phyloP scores from a whole-genome alignment of 139 green algal genomes.

The Desmodesmus armatus region DNA sequence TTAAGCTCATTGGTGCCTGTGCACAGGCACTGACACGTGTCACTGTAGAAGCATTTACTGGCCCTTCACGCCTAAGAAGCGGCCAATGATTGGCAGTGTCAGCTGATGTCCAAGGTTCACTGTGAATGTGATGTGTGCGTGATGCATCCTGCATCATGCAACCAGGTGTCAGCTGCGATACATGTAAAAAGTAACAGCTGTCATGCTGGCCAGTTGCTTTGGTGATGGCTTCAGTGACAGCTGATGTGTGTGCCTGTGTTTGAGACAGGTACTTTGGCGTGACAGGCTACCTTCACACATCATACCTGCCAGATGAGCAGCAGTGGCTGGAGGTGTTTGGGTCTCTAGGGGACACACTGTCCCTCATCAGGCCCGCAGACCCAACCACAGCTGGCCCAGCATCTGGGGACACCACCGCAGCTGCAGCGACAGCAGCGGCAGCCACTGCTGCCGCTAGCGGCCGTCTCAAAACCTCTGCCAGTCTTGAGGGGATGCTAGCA shows the following conservation, averaged over 20 bases:
- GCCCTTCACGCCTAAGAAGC: too few species aligned
- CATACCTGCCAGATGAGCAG: background rate
- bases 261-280: slow-evolving; percentile 49
- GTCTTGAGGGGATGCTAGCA: background rate
- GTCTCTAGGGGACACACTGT: slow-evolving; percentile 50
- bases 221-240: too few species aligned
- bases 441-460: background rate
- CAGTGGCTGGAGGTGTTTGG: slow-evolving; percentile 50
- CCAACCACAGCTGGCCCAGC: background rate
- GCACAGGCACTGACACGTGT: background rate
- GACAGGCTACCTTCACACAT: slow-evolving; percentile 29
- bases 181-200: too few species aligned
- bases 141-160: too few species aligned
- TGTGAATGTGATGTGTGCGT: too few species aligned
- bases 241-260: background rate
- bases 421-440: background rate
- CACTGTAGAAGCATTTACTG: slow-evolving; percentile 19
- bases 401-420: background rate
- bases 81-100: too few species aligned
- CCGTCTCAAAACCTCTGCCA: background rate
- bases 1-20: background rate
- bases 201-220: too few species aligned
- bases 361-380: background rate
- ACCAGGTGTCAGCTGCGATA: too few species aligned
- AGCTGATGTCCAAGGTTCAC: too few species aligned